Evolutionary conservation across 2,329 filamentous ascomycete species (phyloP), one percentile per base, ranked within the genome.

Genomic region (Cryphonectria radicalis): DNA sequence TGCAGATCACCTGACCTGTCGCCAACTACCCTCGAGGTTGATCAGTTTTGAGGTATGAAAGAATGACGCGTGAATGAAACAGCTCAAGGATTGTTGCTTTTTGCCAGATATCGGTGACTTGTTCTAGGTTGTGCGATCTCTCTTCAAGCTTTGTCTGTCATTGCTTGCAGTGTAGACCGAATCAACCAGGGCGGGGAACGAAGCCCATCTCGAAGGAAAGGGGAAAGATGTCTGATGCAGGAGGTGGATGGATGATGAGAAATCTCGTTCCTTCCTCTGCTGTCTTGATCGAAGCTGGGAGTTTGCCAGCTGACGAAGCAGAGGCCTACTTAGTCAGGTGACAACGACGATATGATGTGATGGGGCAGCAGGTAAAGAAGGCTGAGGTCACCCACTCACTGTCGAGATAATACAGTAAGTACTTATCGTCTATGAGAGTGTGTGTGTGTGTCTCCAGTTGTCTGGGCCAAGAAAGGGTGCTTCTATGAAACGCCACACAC

Each of bases 401-500:
- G 53, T 25, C 28, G 53, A 40, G 37, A 40, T 40, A 11, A 28
- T 57, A 13, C 8, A 50, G 7, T 50, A 50, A 50, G 7, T 50
- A 50, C 22, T 50, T n/a, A 50, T 50, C 46, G n/a, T n/a, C 22
- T n/a, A 22, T n/a, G 46, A 2, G 46, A n/a, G 46, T 22, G 43
- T 53, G 50, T 53, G 50, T 55, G 55, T 59, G 55, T 59, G 25
- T 59, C 37, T 11, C 37, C 37, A 40, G 37, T 64, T 66, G 59
- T 70, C 64, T 46, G 59, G 55, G 19, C n/a, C 59, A 32, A 35
- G 55, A n/a, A 64, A 53, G 53, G 67, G 66, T 70, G 63, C 67
- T 72, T 70, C 50, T 63, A 43, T 70, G 63, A 67, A 60, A 67
- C 60, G 64, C 70, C 68, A 66, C 70, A 65, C 55, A 40, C 64